Percentiles rank a stretch among this genome's conserved stretches.
Evolutionary conservation across 1,139 yeast species (phyloP).

Genomic region (Tardiomyces digboiensis): DNA sequence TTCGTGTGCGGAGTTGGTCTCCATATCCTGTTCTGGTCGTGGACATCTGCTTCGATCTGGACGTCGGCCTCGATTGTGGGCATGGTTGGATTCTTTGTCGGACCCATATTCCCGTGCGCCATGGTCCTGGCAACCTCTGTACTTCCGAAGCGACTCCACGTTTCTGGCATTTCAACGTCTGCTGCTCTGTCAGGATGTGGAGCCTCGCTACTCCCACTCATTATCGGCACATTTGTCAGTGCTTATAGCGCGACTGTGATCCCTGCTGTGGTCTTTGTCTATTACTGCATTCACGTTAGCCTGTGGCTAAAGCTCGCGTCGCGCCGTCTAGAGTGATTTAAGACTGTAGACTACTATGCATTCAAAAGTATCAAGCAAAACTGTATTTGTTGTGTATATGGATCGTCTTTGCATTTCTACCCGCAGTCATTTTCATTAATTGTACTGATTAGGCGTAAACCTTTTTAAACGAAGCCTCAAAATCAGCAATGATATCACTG

Average conservation of each 20-base stretch:
- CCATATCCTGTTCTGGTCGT: constrained; percentile 12
- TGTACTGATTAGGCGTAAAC: constrained; percentile 6
- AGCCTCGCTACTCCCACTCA: constrained; percentile 53
- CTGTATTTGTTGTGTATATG: too few species aligned
- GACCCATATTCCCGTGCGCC: constrained; percentile 73
- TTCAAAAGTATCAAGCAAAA: too few species aligned
- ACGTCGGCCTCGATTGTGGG: constrained; percentile 6
- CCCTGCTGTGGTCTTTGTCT: constrained; percentile 10
- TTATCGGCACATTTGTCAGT: constrained; percentile 42
- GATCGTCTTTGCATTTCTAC: too few species aligned
- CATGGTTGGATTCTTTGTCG: constrained; percentile 53
- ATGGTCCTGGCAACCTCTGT: constrained; percentile 54
- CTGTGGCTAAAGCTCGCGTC: constrained; percentile 9
- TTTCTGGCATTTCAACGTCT: constrained; percentile 61
- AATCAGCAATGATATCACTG: constrained; percentile 81
- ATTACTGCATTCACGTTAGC: constrained; percentile 8
- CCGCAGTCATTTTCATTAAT: too few species aligned
- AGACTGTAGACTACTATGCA: too few species aligned
- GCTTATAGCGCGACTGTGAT: constrained; percentile 10
- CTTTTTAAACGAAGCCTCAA: constrained; percentile 58
- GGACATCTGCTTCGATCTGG: neutral
- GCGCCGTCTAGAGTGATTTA: too few species aligned
- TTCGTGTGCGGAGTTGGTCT: constrained; percentile 14
- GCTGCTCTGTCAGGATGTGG: constrained; percentile 78
- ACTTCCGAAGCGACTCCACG: constrained; percentile 50